A percentile compares a stretch with the other conserved stretches of the same genome.
These are phyloP conservation scores for Microdochium bolleyi DNA, from an alignment of 2,329 filamentous ascomycete genomes.

Conservation along the genomic window DNA sequence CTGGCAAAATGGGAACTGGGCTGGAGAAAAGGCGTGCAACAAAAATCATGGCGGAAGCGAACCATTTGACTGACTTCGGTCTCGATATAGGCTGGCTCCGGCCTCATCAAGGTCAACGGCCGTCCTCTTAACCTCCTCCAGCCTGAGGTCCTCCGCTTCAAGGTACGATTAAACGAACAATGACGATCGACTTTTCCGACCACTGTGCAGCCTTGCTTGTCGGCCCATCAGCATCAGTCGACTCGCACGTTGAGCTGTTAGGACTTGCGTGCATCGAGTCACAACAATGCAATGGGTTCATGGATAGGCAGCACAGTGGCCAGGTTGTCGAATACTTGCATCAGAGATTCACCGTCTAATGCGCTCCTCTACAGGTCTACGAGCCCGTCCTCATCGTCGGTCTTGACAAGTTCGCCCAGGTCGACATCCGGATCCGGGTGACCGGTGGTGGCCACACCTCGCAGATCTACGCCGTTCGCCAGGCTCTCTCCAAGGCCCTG, in stretches of 20 bases:
- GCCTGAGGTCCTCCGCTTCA: slow-evolving; percentile 96
- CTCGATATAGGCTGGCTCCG: slow-evolving; percentile 27
- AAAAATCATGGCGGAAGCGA: background rate
- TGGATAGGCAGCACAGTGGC: background rate
- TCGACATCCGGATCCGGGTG: slow-evolving; percentile 97
- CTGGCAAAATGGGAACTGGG: background rate
- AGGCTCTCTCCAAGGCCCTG: slow-evolving; percentile 97
- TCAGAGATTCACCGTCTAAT: slow-evolving; percentile 3
- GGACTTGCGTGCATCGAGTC: background rate
- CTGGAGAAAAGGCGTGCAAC: background rate
- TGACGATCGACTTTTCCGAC: background rate
- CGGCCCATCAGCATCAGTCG: background rate
- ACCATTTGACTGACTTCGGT: slow-evolving; percentile 5
- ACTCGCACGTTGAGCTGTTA: no score
- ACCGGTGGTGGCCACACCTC: slow-evolving; percentile 95
- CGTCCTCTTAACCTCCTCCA: slow-evolving; percentile 89
- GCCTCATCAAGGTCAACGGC: slow-evolving; percentile 98
- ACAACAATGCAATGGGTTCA: background rate
- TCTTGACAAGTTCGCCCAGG: slow-evolving; percentile 91
- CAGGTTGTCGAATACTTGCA: background rate
- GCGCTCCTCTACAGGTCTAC: slow-evolving; percentile 61
- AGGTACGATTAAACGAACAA: slow-evolving; percentile 51
- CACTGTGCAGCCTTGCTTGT: background rate
- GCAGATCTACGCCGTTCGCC: slow-evolving; percentile 96
- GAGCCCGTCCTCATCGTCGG: slow-evolving; percentile 96